phyloP scores from a whole-genome alignment of 805 yeast genomes.

The Peterozyma xylosa region DNA sequence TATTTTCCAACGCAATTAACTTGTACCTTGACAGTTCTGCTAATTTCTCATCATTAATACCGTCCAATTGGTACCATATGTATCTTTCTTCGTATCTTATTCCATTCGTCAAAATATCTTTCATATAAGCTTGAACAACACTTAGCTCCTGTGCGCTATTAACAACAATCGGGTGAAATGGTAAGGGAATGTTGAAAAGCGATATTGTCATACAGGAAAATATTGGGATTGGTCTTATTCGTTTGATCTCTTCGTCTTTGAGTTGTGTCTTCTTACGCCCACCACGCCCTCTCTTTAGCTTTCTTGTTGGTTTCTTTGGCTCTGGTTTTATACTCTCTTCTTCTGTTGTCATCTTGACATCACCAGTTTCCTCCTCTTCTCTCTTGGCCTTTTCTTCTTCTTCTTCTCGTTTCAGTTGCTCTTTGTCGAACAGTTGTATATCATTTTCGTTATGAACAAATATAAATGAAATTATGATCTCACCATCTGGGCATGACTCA shows the following conservation, averaged over 20 bases:
- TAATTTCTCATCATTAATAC: slow-evolving; percentile 56
- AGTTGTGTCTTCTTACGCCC: slow-evolving; percentile 10
- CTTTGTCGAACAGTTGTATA: slow-evolving; percentile 22
- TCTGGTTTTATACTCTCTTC: slow-evolving; percentile 9
- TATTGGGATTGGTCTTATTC: slow-evolving; percentile 34
- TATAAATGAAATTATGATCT: slow-evolving; percentile 39
- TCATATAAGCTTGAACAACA: slow-evolving; percentile 56
- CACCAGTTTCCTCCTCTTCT: slow-evolving; percentile 20
- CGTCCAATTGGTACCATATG: slow-evolving; percentile 82
- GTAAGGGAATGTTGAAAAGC: slow-evolving; percentile 55
- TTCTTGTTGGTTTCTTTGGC: slow-evolving; percentile 9
- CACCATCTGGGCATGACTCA: slow-evolving; percentile 42
- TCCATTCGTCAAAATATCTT: slow-evolving; percentile 50
- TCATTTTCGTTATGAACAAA: slow-evolving; percentile 45
- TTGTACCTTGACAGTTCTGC: slow-evolving; percentile 60
- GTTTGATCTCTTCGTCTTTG: slow-evolving; percentile 29
- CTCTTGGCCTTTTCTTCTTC: slow-evolving; percentile 18
- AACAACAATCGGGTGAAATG: slow-evolving; percentile 54
- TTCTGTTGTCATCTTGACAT: slow-evolving; percentile 11
- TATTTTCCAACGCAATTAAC: slow-evolving; percentile 28
- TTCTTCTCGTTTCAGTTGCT: slow-evolving; percentile 12
- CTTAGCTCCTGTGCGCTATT: slow-evolving; percentile 57
- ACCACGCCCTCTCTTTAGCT: slow-evolving; percentile 11
- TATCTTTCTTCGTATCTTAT: slow-evolving; percentile 51
- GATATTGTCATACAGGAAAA: slow-evolving; percentile 62